Evolutionary conservation across 192 early-diverging fungal species (phyloP).

Genomic region (Coemansia sp.): DNA sequence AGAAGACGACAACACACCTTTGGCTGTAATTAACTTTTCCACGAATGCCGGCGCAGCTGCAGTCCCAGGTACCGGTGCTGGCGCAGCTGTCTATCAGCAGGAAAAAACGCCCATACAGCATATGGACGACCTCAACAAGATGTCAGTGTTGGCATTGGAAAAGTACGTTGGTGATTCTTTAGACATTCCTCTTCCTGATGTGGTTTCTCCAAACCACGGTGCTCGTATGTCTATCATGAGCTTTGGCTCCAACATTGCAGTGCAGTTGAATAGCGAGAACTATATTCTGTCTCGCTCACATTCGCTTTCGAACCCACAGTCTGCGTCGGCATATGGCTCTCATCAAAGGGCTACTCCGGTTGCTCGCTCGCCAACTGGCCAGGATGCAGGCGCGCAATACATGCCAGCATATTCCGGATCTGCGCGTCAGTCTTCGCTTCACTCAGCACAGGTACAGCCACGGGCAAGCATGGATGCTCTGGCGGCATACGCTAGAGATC

Average conservation of each 20-base stretch:
- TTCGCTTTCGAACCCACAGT: constrained; percentile 42
- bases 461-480: constrained; percentile 42
- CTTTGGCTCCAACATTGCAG: constrained; percentile 46
- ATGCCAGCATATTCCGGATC: constrained; percentile 23
- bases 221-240: constrained; percentile 43
- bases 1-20: constrained; percentile 44
- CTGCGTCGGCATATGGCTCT: constrained; percentile 27
- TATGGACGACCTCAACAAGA: constrained; percentile 1
- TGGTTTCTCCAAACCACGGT: constrained; percentile 17
- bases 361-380: constrained; percentile 23
- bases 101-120: background rate
- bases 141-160: constrained; percentile 14
- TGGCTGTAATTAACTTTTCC: constrained; percentile 32
- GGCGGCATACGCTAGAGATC: constrained; percentile 2
- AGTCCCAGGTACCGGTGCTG: too few relatives aligned
- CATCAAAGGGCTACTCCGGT: constrained; percentile 18
- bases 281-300: constrained; percentile 25
- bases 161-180: constrained; percentile 21
- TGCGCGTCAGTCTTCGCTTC: constrained; percentile 21
- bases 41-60: constrained; percentile 1
- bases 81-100: constrained; percentile 3
- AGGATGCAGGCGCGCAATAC: constrained; percentile 17
- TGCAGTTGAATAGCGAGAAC: constrained; percentile 27
- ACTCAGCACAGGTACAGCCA: constrained; percentile 14
- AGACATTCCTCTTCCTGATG: constrained; percentile 27